Base-by-base conservation (phyloP, 139 green algal species). In the Chlorella sp. region DNA sequence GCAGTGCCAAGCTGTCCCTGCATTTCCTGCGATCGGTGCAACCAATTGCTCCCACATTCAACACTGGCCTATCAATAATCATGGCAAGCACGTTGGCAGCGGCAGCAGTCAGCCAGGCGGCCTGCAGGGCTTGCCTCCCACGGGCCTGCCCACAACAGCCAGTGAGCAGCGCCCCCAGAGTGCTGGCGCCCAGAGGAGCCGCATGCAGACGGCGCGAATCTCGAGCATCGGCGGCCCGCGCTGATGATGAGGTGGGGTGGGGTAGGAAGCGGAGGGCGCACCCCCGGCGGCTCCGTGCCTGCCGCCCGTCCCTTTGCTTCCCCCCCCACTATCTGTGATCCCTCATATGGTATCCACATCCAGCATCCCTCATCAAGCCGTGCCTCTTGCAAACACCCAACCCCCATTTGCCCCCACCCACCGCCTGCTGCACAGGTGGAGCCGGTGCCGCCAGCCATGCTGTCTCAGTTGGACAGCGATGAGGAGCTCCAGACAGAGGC, bases 381-480 rank as follows among this genome's bases (percentile, higher is more conserved):
- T 57, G 9, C 48, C 9, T 16, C 4, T 57, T 11, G 53, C 22
- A 16, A 16, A n/a, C 16, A 5, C 40, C 26, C 64, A 30, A n/a
- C 16, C 32, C 40, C 26, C 64, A 30, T 71, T 71, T 4, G 79
- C 60, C 11, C 57, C 57, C 30, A n/a, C 15, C 30, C 82, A 77
- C 22, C 66, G 30, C 37, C 22, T 28, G 11, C 14, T 9, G 14
- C 78, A 0, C 53, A 89, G 86, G 53, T 89, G 0, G 73, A 89
- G 71, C 73, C 86, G 32, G 86, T 89, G 48, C 86, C 86, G 22
- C 73, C 86, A 18, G 75, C 75, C n/a, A 30, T 76, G 73, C 86
- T 89, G 48, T 76, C 73, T 5, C 26, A 32, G 73, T 11, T 85
- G 22, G 34, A 75, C n/a, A 78, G 34, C 34, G 57, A 78, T 1